Percentiles rank a stretch among this genome's conserved stretches.
These are phyloP conservation scores for Botrytis deweyae DNA, from an alignment of 2,329 filamentous ascomycete genomes.

Conservation along the genomic window DNA sequence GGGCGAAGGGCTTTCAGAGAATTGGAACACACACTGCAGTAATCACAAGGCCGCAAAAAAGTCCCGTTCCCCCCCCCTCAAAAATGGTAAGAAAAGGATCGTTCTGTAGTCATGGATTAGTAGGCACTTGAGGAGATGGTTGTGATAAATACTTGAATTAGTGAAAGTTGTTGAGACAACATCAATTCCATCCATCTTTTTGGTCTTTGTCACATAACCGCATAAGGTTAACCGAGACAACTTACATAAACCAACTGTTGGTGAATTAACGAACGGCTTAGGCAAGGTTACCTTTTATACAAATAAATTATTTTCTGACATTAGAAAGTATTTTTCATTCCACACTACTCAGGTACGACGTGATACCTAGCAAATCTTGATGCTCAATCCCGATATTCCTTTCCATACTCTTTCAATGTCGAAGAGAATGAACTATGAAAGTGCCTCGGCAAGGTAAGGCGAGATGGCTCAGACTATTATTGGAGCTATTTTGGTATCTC, in stretches of 20 bases:
- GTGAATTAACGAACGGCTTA: background rate
- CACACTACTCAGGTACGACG: background rate
- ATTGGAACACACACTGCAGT: background rate
- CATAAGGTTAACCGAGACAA: background rate
- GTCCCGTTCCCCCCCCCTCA: background rate
- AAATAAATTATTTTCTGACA: background rate
- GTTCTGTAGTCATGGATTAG: background rate
- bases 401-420: background rate
- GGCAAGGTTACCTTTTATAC: background rate
- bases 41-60: background rate
- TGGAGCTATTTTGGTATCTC: background rate
- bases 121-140: background rate
- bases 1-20: background rate
- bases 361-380: background rate
- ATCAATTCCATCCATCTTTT: background rate
- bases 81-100: background rate
- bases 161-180: background rate
- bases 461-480: conserved; percentile 5
- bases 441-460: conserved; percentile 1
- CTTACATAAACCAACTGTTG: background rate
- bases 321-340: background rate
- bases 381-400: background rate
- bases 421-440: background rate
- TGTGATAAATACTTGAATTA: background rate
- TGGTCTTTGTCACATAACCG: background rate